Evolutionary conservation across 2,329 filamentous ascomycete genomes (phyloP).

Genomic region (Penicillium crustosum): DNA sequence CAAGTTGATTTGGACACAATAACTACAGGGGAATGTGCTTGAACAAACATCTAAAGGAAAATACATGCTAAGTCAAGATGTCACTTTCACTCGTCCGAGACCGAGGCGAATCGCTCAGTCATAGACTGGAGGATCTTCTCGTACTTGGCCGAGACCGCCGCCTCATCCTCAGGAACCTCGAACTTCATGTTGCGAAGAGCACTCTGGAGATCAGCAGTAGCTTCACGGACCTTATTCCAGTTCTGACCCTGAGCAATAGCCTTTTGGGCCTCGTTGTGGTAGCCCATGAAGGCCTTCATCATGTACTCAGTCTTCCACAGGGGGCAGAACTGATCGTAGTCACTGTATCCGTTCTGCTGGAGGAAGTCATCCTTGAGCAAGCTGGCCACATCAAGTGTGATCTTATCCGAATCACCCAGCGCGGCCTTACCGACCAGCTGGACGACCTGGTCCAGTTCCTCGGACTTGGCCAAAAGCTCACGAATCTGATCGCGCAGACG

Average conservation of each 20-base stretch:
- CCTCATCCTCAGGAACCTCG: conserved; percentile 83
- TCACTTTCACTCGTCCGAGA: conserved; percentile 78
- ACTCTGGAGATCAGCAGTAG: conserved; percentile 80
- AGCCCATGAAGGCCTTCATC: conserved; percentile 99
- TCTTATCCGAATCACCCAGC: conserved; percentile 95
- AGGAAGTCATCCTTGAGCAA: conserved; percentile 98
- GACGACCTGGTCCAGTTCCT: conserved; percentile 97
- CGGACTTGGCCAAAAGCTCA: conserved; percentile 89
- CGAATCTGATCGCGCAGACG: conserved; percentile 88
- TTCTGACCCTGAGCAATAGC: conserved; percentile 84
- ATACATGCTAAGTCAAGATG: conserved; percentile 20
- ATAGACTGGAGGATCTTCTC: conserved; percentile 87
- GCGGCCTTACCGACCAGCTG: conserved; percentile 98
- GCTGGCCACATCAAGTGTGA: conserved; percentile 87
- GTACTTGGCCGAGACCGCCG: conserved; percentile 85
- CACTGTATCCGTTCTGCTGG: conserved; percentile 98
- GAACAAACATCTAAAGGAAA: conserved; percentile 28
- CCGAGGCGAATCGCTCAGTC: conserved; percentile 95
- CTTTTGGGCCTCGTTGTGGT: conserved; percentile 97
- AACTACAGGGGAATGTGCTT: conserved; percentile 41
- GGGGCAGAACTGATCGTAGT: conserved; percentile 99
- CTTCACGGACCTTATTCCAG: conserved; percentile 91
- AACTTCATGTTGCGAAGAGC: conserved; percentile 94
- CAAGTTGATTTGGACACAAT: conserved; percentile 23
- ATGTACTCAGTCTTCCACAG: conserved; percentile 99